A percentile compares a stretch with the other conserved stretches of the same genome.
These are phyloP conservation scores for Leccinum rimulosum DNA, from an alignment of 768 basidiomycete genomes.

Conservation along the genomic window DNA sequence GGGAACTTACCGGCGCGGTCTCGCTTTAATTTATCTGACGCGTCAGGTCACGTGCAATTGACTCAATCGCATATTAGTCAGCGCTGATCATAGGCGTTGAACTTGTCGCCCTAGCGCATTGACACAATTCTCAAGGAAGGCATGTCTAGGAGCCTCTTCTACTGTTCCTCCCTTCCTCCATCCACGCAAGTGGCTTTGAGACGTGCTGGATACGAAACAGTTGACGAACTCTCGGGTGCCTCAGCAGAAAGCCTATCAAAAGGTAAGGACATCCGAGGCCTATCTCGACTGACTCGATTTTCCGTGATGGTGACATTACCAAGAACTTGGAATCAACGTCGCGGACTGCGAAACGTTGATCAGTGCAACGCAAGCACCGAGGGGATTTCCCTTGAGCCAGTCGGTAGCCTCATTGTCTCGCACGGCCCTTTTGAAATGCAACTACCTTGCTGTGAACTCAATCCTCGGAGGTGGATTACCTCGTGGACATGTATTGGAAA, in stretches of 20 bases:
- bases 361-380: conserved; percentile 37
- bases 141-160: conserved; percentile 43
- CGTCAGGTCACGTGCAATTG: conserved; percentile 29
- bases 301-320: background rate
- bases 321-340: conserved; percentile 52
- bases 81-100: conserved; percentile 1
- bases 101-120: background rate
- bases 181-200: conserved; percentile 46
- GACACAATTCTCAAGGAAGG: background rate
- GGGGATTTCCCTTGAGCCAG: conserved; percentile 44
- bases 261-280: conserved; percentile 36
- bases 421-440: conserved; percentile 16
- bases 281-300: background rate
- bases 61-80: background rate
- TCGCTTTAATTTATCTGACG: conserved; percentile 28
- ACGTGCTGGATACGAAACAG: conserved; percentile 55
- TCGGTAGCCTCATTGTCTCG: conserved; percentile 48
- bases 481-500: conserved; percentile 62
- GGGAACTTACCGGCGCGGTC: conserved; percentile 17
- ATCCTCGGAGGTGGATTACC: conserved; percentile 63
- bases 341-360: conserved; percentile 47
- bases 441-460: conserved; percentile 50
- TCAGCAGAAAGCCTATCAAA: conserved; percentile 48
- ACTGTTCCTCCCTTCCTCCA: conserved; percentile 44
- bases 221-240: conserved; percentile 46